These are phyloP conservation scores for Emergomyces africanus DNA, from an alignment of 2,329 filamentous ascomycete species.

Conservation along the genomic window DNA sequence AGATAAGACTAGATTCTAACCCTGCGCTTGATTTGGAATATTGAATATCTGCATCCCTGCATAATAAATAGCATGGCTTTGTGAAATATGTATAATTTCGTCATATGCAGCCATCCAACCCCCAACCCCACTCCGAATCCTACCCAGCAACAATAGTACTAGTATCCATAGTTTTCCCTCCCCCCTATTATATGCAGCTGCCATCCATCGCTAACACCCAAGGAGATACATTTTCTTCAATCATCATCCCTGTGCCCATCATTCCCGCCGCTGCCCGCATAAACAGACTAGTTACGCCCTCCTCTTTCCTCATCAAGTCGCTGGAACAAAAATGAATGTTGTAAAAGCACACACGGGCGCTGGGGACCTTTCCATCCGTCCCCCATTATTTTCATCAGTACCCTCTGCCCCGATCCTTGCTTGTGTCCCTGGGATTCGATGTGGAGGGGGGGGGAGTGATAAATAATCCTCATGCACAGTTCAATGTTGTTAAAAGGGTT, in stretches of 20 bases:
- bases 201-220: too few relatives aligned
- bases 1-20: not conserved
- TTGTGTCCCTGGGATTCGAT: not conserved
- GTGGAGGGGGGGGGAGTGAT: not conserved
- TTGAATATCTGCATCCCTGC: not conserved
- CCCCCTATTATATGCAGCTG: too few relatives aligned
- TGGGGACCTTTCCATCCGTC: not conserved
- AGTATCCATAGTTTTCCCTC: too few relatives aligned
- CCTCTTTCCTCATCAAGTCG: not conserved
- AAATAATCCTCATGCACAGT: not conserved
- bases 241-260: not conserved
- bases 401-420: not conserved
- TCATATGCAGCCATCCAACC: not conserved
- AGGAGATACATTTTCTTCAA: not conserved
- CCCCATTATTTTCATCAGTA: not conserved
- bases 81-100: not conserved
- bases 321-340: not conserved
- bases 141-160: not conserved
- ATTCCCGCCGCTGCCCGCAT: not conserved
- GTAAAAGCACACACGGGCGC: not conserved
- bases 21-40: not conserved
- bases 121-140: not conserved
- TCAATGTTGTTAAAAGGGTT: too few relatives aligned
- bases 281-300: not conserved
- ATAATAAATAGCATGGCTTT: too few relatives aligned